phyloP scores from a whole-genome alignment of 352 stramenopile species.

The Globisporangium cederbergense region DNA sequence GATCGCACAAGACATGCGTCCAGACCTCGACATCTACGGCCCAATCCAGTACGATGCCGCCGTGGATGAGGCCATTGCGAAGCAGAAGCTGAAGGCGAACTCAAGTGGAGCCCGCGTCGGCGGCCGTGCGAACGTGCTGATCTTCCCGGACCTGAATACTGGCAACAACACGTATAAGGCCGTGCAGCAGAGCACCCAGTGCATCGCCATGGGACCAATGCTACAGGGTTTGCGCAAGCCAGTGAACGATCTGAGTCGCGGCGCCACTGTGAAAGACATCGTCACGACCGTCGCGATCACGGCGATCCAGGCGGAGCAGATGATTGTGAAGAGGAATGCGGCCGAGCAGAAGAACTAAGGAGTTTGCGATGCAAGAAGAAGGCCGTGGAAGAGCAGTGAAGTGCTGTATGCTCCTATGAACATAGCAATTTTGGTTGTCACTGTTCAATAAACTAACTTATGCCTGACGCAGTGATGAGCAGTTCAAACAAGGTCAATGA shows the following conservation, averaged over 20 bases:
- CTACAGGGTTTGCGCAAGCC: constrained; percentile 85
- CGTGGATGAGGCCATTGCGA: constrained; percentile 71
- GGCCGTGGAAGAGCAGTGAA: neutral
- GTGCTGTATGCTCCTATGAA: neutral
- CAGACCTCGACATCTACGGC: constrained; percentile 79
- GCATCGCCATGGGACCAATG: constrained; percentile 85
- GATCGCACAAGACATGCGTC: constrained; percentile 60
- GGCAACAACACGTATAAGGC: constrained; percentile 91
- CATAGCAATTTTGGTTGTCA: constrained; percentile 1
- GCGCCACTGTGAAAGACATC: constrained; percentile 87
- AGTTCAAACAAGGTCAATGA: neutral
- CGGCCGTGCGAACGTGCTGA: constrained; percentile 80
- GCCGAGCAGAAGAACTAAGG: constrained; percentile 6
- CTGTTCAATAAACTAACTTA: constrained; percentile 2
- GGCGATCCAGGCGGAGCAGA: constrained; percentile 80
- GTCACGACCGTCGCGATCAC: constrained; percentile 89
- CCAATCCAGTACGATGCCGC: constrained; percentile 88
- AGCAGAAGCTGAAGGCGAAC: constrained; percentile 75
- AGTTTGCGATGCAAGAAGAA: neutral
- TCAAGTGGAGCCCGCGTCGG: constrained; percentile 57
- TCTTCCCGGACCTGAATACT: constrained; percentile 87
- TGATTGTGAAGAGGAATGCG: constrained; percentile 28
- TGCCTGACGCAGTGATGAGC: neutral
- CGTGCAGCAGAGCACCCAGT: constrained; percentile 75
- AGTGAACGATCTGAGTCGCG: constrained; percentile 88